Conservation (phyloP, 1,139 yeast species). For the Tardiomyces blankii region DNA sequence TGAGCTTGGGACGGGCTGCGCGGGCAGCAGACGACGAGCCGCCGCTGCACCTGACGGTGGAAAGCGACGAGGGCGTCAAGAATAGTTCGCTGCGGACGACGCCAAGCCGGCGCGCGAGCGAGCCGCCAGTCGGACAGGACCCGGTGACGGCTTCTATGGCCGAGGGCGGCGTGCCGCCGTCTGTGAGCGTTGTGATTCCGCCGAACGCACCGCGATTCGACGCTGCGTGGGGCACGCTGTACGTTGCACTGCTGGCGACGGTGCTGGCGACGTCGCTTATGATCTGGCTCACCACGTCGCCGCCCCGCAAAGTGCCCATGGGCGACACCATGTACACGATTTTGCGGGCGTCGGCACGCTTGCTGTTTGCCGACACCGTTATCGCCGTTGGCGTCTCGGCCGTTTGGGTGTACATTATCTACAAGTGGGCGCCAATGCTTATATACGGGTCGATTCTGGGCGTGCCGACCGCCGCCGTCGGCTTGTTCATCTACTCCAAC, state of each 20-base stretch:
- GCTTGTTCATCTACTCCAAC: slow-evolving; percentile 21
- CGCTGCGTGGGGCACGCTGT: slow-evolving; percentile 21
- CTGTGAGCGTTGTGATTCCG: slow-evolving; percentile 1
- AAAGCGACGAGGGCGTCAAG: too few relatives aligned
- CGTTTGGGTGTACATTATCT: slow-evolving; percentile 23
- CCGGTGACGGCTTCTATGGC: not conserved
- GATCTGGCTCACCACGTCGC: slow-evolving; percentile 23
- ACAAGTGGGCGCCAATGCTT: slow-evolving; percentile 22
- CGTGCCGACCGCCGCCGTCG: slow-evolving; percentile 24
- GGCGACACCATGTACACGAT: slow-evolving; percentile 21
- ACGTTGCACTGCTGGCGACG: slow-evolving; percentile 19
- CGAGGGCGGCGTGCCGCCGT: slow-evolving; percentile 2
- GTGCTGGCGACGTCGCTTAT: slow-evolving; percentile 26
- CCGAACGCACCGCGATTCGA: slow-evolving; percentile 15
- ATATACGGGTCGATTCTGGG: slow-evolving; percentile 25
- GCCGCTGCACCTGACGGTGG: too few relatives aligned
- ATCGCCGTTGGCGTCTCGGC: slow-evolving; percentile 22
- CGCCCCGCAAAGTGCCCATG: slow-evolving; percentile 14
- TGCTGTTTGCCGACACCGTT: slow-evolving; percentile 20
- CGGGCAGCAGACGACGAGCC: not conserved
- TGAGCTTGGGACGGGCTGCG: not conserved
- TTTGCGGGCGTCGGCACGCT: slow-evolving; percentile 17
- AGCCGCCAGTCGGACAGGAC: too few relatives aligned
- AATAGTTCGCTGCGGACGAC: too few relatives aligned
- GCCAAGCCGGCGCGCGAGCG: too few relatives aligned